Percentiles rank a stretch among this genome's conserved stretches.
Conservation (phyloP, 1,284 basidiomycete genomes). For the Ceratobasidium sp. region DNA sequence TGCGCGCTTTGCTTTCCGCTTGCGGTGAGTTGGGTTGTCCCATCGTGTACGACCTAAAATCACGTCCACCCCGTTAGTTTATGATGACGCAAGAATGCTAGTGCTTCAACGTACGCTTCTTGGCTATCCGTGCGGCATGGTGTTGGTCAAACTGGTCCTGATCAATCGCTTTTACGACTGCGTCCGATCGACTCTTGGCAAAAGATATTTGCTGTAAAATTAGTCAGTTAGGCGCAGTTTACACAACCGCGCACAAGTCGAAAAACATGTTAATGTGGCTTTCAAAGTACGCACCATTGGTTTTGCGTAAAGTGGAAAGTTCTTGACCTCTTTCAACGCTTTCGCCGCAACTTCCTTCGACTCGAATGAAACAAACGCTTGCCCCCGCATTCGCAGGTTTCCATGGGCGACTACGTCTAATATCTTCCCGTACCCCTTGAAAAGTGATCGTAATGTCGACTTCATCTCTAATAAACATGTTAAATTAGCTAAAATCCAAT, state of each 20-base stretch:
- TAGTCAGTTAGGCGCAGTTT: slow-evolving; percentile 27
- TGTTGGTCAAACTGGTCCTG: slow-evolving; percentile 78
- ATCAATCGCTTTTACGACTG: slow-evolving; percentile 84
- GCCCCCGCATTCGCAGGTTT: slow-evolving; percentile 97
- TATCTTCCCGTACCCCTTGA: slow-evolving; percentile 94
- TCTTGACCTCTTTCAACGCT: slow-evolving; percentile 91
- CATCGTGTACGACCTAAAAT: slow-evolving; percentile 67
- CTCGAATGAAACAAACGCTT: slow-evolving; percentile 96
- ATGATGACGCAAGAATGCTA: slow-evolving; percentile 27
- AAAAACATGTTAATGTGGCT: slow-evolving; percentile 27
- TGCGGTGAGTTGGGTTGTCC: slow-evolving; percentile 88
- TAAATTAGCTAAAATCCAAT: slow-evolving; percentile 44
- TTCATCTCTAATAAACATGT: slow-evolving; percentile 76
- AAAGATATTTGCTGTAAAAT: slow-evolving; percentile 88
- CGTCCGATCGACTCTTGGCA: slow-evolving; percentile 89
- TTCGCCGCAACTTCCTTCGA: slow-evolving; percentile 85
- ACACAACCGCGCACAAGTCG: not conserved
- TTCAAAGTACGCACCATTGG: slow-evolving; percentile 79
- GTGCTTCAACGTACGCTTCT: slow-evolving; percentile 78
- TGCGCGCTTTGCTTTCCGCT: slow-evolving; percentile 83
- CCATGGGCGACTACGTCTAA: slow-evolving; percentile 92
- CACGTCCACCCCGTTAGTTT: slow-evolving; percentile 1
- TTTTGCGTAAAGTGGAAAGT: slow-evolving; percentile 96
- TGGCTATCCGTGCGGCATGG: slow-evolving; percentile 78
- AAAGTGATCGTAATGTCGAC: slow-evolving; percentile 87